phyloP scores from a whole-genome alignment of 2,329 filamentous ascomycete species.

The Aspergillus ruber region DNA sequence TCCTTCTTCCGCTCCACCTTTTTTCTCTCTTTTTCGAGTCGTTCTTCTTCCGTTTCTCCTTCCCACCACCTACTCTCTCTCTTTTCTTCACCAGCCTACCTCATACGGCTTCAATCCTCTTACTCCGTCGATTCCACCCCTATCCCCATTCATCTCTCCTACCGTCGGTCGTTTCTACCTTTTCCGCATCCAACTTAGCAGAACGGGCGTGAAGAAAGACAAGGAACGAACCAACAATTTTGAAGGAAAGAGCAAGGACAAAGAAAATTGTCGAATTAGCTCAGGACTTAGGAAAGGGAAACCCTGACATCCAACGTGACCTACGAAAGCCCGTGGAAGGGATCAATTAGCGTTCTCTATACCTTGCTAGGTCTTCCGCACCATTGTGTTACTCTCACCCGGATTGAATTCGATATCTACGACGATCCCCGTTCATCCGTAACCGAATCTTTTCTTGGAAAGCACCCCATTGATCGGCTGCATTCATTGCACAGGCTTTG shows the following conservation, averaged over 20 bases:
- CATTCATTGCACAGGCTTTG: conserved; percentile 6
- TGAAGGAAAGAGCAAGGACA: neutral
- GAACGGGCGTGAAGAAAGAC: neutral
- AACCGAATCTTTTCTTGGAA: conserved; percentile 1
- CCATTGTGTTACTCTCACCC: conserved; percentile 1
- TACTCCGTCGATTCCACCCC: conserved; percentile 14
- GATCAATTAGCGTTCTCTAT: neutral
- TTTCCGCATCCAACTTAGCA: conserved; percentile 6
- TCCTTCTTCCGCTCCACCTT: conserved; percentile 16
- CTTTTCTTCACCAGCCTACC: conserved; percentile 5
- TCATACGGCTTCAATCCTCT: conserved; percentile 7
- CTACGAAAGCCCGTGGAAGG: neutral
- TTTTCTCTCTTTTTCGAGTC: conserved; percentile 13
- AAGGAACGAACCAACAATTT: neutral
- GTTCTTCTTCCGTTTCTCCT: conserved; percentile 21
- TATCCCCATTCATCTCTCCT: conserved; percentile 7
- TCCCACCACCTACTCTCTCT: conserved; percentile 13
- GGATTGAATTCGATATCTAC: neutral
- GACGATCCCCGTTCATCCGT: conserved; percentile 1
- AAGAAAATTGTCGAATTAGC: neutral
- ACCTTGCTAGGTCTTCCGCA: neutral
- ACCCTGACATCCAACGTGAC: neutral
- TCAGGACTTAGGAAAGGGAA: neutral
- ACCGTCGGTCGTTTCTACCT: conserved; percentile 6
- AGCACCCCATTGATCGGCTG: conserved; percentile 5